Conservation (phyloP, 768 basidiomycete species). For the Boletus rubropictus region DNA sequence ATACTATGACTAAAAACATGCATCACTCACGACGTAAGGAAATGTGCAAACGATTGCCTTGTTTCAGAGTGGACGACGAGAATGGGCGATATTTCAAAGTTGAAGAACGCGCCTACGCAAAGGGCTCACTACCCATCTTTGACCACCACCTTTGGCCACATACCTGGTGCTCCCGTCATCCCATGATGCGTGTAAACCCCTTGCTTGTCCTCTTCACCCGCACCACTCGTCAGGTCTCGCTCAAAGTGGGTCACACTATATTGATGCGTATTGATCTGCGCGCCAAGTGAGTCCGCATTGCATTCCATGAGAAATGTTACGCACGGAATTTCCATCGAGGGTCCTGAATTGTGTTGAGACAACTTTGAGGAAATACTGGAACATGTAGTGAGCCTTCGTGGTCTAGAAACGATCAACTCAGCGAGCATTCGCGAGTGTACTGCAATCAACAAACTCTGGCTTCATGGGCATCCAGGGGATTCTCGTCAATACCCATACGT, state of each 20-base stretch:
- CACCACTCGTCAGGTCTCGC: slow-evolving; percentile 72
- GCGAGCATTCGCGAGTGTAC: neutral
- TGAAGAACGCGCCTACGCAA: slow-evolving; percentile 70
- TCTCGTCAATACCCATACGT: slow-evolving; percentile 63
- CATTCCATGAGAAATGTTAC: slow-evolving; percentile 19
- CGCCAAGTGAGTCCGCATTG: slow-evolving; percentile 4
- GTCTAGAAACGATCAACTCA: slow-evolving; percentile 42
- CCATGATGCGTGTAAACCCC: slow-evolving; percentile 75
- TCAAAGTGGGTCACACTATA: slow-evolving; percentile 97
- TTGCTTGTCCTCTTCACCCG: slow-evolving; percentile 49
- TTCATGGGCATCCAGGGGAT: slow-evolving; percentile 70
- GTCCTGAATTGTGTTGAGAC: slow-evolving; percentile 92
- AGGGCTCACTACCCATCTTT: neutral
- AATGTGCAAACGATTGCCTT: slow-evolving; percentile 95
- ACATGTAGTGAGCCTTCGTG: slow-evolving; percentile 81
- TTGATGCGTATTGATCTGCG: slow-evolving; percentile 81
- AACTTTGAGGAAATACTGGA: slow-evolving; percentile 98
- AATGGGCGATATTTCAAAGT: slow-evolving; percentile 96
- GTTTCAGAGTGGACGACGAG: slow-evolving; percentile 87
- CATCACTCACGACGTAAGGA: slow-evolving; percentile 86
- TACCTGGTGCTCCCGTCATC: slow-evolving; percentile 63
- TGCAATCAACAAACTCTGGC: slow-evolving; percentile 44
- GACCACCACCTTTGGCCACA: slow-evolving; percentile 1
- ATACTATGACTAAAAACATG: neutral
- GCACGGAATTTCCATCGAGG: slow-evolving; percentile 64